phyloP scores from a whole-genome alignment of 148 eudicot species.

The Camellia sinensis region DNA sequence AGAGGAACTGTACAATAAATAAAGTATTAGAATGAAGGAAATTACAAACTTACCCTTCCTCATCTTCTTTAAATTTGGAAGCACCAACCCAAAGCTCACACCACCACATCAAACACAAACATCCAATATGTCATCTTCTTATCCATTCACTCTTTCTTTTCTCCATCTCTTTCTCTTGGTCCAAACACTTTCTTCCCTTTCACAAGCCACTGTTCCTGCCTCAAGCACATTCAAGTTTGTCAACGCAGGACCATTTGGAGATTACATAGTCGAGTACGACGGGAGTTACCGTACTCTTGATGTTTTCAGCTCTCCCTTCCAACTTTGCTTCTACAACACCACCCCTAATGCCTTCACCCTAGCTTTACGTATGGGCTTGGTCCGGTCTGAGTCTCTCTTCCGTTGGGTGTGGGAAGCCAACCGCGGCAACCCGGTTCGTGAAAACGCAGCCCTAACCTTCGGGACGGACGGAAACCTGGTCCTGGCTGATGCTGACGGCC shows the following conservation, averaged over 20 bases:
- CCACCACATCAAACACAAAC: not conserved
- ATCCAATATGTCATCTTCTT: not conserved
- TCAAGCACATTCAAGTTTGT: constrained; percentile 42
- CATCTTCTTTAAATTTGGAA: not conserved
- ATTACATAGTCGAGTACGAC: constrained; percentile 47
- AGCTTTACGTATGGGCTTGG: constrained; percentile 29
- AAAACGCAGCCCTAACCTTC: constrained; percentile 32
- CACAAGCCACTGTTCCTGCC: constrained; percentile 30
- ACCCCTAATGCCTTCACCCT: constrained; percentile 30
- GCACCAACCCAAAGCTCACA: not conserved
- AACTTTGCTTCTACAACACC: constrained; percentile 36
- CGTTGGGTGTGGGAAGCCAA: constrained; percentile 49
- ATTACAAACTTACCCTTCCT: not conserved
- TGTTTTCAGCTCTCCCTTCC: constrained; percentile 26
- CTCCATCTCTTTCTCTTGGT: constrained; percentile 17
- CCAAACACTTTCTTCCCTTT: constrained; percentile 15
- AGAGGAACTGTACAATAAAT: too few species aligned
- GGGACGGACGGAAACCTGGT: constrained; percentile 32
- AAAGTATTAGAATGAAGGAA: too few species aligned
- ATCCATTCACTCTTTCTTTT: not conserved
- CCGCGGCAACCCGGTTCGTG: constrained; percentile 29
- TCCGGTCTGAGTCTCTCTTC: constrained; percentile 18
- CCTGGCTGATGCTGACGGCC: constrained; percentile 30
- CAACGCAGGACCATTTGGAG: constrained; percentile 56
- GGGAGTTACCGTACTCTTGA: constrained; percentile 27